Percentiles rank a stretch among this genome's conserved stretches.
Evolutionary conservation across 2,329 filamentous ascomycete genomes (phyloP).

Genomic region (Neonectria ditissima): DNA sequence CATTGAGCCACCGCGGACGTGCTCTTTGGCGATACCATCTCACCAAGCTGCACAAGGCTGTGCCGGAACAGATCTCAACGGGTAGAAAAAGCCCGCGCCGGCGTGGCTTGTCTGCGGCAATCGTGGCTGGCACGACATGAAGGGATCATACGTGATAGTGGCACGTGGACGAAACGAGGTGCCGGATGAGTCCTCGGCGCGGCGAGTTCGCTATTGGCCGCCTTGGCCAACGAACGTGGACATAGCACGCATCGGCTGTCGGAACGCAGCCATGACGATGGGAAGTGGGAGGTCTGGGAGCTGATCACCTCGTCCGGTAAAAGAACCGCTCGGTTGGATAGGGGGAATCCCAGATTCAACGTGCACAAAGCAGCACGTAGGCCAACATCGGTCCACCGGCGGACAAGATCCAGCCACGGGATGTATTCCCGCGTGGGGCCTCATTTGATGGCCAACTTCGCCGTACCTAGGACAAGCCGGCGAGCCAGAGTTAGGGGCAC

Average conservation of each 20-base stretch:
- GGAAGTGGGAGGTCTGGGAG: constrained; percentile 17
- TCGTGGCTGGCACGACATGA: constrained; percentile 9
- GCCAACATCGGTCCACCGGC: constrained; percentile 10
- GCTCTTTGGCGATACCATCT: not conserved
- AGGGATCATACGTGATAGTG: constrained; percentile 28
- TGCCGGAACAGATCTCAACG: constrained; percentile 19
- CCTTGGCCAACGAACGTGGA: constrained; percentile 12
- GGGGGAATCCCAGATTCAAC: constrained; percentile 17
- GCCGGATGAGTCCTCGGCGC: constrained; percentile 16
- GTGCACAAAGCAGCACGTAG: constrained; percentile 3
- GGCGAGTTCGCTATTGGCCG: constrained; percentile 3
- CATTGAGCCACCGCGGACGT: not conserved
- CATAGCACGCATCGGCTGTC: constrained; percentile 18
- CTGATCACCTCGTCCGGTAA: constrained; percentile 18
- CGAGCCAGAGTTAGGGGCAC: constrained; percentile 5
- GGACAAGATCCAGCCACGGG: constrained; percentile 20
- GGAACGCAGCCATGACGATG: constrained; percentile 8
- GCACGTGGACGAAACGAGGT: constrained; percentile 23
- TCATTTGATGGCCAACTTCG: constrained; percentile 4
- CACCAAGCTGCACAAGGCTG: constrained; percentile 11
- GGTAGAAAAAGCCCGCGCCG: constrained; percentile 20
- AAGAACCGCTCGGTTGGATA: constrained; percentile 29
- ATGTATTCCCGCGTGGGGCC: constrained; percentile 10
- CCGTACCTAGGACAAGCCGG: not conserved
- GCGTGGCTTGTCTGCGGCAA: constrained; percentile 24